Evolutionary conservation across 495 filamentous ascomycete species (phyloP), one percentile per base, ranked within the genome.

Genomic region (Cercophora sp.): DNA sequence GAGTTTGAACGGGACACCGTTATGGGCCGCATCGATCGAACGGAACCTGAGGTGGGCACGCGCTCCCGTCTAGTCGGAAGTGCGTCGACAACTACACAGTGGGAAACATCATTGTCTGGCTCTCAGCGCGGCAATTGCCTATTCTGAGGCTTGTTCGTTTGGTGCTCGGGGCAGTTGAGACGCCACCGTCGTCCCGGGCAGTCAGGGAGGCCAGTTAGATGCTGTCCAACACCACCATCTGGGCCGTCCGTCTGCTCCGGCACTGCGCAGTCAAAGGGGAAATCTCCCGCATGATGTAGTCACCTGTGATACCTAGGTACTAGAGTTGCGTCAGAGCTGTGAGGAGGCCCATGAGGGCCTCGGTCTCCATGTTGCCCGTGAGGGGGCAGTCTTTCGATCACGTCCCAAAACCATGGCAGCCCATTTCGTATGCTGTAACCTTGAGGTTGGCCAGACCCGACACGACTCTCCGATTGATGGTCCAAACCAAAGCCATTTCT

Each of bases 351-450:
- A n/a, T n/a, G n/a, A n/a, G n/a, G n/a, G n/a, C n/a, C n/a, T n/a
- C n/a, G n/a, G n/a, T n/a, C n/a, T n/a, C n/a, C n/a, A 42, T 26
- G 36, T 25, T 19, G 22, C 16, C 42, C 10, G 29, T 32, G 22
- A 8, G 15, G n/a, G 1, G 19, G 32, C 40, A 25, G 20, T 37
- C 31, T 20, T 9, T 8, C 15, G 19, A 26, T 31, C 29, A 22
- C n/a, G 39, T 56, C 34, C 58, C 59, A 59, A 59, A 49, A 46
- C 56, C 59, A 56, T 35, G 59, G 59, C n/a, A n/a, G n/a, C n/a
- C n/a, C n/a, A n/a, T n/a, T n/a, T n/a, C n/a, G n/a, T n/a, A n/a
- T n/a, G n/a, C n/a, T n/a, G n/a, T n/a, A n/a, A n/a, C n/a, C n/a
- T n/a, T n/a, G n/a, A n/a, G n/a, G n/a, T n/a, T n/a, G n/a, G n/a